phyloP scores from a whole-genome alignment of 352 stramenopile species.

The Pythium brachiatum region DNA sequence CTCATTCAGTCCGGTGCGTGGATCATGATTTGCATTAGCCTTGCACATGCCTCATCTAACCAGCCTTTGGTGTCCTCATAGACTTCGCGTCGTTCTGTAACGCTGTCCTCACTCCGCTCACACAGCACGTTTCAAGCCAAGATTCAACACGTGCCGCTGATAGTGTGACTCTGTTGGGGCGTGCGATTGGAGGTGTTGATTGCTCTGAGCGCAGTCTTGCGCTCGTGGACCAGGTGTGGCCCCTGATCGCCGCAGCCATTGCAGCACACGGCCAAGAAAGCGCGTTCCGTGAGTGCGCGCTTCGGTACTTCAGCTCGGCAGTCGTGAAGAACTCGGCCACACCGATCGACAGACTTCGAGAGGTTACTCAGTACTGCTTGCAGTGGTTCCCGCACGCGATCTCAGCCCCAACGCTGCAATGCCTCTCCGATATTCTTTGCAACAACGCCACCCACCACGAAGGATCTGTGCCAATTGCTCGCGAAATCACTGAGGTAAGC shows the following conservation, averaged over 20 bases:
- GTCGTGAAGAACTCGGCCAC: slow-evolving; percentile 10
- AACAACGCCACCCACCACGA: slow-evolving; percentile 9
- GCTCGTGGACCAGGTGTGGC: slow-evolving; percentile 52
- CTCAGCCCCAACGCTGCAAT: slow-evolving; percentile 15
- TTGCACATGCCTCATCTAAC: slow-evolving; percentile 1
- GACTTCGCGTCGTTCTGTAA: slow-evolving; percentile 58
- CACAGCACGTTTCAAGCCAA: slow-evolving; percentile 1
- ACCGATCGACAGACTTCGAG: neutral
- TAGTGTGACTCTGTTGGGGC: slow-evolving; percentile 45
- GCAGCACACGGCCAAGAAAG: slow-evolving; percentile 27
- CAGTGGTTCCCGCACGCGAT: slow-evolving; percentile 17
- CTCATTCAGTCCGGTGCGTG: slow-evolving; percentile 47
- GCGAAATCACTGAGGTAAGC: slow-evolving; percentile 19
- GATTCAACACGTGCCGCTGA: slow-evolving; percentile 17
- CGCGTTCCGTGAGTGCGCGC: slow-evolving; percentile 29
- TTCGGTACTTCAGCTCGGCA: slow-evolving; percentile 50
- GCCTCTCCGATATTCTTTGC: slow-evolving; percentile 12
- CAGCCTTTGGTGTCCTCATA: slow-evolving; percentile 17
- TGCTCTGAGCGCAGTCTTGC: slow-evolving; percentile 26
- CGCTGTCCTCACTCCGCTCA: slow-evolving; percentile 31
- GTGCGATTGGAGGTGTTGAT: slow-evolving; percentile 51
- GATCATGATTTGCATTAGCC: neutral
- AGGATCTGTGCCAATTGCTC: slow-evolving; percentile 2
- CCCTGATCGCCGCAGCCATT: slow-evolving; percentile 37
- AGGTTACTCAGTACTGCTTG: slow-evolving; percentile 14